Evolutionary conservation across 1,284 basidiomycete species (phyloP).

Genomic region (Pseudozyma flocculosa): DNA sequence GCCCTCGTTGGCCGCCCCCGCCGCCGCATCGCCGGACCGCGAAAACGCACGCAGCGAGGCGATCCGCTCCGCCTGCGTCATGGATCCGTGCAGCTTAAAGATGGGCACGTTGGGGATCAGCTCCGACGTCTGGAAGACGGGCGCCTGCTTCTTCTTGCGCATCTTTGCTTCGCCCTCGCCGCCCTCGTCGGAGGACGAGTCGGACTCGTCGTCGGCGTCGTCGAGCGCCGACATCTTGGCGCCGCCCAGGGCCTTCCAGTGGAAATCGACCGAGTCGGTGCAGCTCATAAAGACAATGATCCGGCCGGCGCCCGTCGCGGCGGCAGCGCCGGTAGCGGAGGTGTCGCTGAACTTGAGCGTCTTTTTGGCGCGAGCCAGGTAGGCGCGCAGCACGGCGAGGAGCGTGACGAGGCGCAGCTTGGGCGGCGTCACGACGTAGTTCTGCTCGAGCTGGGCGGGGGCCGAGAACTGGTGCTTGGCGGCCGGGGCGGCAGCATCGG

Average conservation of each 20-base stretch:
- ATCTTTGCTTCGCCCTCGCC: constrained; percentile 52
- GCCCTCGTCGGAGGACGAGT: constrained; percentile 51
- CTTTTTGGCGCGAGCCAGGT: constrained; percentile 65
- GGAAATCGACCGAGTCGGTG: constrained; percentile 96
- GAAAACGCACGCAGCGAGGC: constrained; percentile 81
- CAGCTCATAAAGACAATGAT: constrained; percentile 95
- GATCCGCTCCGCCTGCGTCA: constrained; percentile 78
- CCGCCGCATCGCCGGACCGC: constrained; percentile 8
- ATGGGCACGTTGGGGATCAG: constrained; percentile 73
- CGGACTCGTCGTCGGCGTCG: constrained; percentile 6
- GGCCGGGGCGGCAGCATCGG: not conserved
- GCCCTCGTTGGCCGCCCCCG: not conserved
- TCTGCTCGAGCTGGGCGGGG: constrained; percentile 90
- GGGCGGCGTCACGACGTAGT: constrained; percentile 85
- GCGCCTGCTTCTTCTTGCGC: constrained; percentile 20
- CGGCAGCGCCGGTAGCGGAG: too few species aligned
- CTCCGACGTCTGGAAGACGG: constrained; percentile 62
- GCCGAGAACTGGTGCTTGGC: constrained; percentile 69
- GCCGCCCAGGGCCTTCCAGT: constrained; percentile 83
- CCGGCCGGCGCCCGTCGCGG: constrained; percentile 58
- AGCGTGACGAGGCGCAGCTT: constrained; percentile 90
- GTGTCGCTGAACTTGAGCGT: too few species aligned
- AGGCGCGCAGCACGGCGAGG: constrained; percentile 70
- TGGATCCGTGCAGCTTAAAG: constrained; percentile 90
- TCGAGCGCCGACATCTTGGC: constrained; percentile 67